Evolutionary conservation across 495 filamentous ascomycete species (phyloP).

Genomic region (Penicillium cinerascens): DNA sequence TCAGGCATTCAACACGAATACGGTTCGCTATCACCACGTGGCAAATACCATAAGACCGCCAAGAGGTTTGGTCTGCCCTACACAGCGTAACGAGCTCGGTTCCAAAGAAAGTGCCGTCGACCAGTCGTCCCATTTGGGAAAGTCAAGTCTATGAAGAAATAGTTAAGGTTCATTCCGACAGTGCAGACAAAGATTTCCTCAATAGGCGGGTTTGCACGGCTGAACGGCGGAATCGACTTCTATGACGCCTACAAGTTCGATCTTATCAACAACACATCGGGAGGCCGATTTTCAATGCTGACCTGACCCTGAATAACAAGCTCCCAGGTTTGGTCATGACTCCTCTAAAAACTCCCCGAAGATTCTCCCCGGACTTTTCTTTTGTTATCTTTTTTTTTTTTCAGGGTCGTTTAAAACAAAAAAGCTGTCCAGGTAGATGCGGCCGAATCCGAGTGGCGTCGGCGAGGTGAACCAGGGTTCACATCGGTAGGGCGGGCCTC

Average conservation of each 20-base stretch:
- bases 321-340: not conserved
- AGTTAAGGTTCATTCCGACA: not conserved
- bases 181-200: not conserved
- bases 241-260: not conserved
- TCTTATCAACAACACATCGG: not conserved
- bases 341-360: not conserved
- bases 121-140: not conserved
- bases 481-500: not conserved
- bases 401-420: too few species aligned
- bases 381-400: too few species aligned
- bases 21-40: not conserved
- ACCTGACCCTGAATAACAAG: not conserved
- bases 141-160: not conserved
- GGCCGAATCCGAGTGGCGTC: conserved; percentile 8
- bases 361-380: not conserved
- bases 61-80: not conserved
- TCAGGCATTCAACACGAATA: not conserved
- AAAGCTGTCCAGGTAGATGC: too few species aligned
- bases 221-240: too few species aligned
- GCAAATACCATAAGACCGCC: not conserved
- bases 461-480: conserved; percentile 5
- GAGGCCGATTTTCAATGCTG: not conserved
- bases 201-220: not conserved
- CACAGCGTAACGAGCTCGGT: not conserved
- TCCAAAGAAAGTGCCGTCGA: not conserved